Conservation (phyloP, 192 early-diverging fungal species). For the Mortierella claussenii region DNA sequence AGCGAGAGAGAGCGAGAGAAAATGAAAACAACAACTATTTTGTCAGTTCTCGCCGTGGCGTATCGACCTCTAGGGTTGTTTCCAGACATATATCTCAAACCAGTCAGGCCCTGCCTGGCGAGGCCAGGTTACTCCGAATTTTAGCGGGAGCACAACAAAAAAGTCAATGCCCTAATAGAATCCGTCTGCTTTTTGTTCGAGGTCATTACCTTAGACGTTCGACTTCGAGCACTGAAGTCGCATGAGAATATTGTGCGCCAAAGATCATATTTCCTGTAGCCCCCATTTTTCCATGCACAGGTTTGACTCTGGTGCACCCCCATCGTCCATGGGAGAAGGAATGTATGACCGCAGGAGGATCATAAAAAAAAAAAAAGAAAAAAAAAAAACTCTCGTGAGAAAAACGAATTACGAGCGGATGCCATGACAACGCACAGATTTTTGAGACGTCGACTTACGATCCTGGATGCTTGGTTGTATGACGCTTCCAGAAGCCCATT, state of each 20-base stretch:
- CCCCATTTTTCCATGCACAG: slow-evolving; percentile 53
- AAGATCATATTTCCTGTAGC: slow-evolving; percentile 53
- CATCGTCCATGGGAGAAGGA: too few species aligned
- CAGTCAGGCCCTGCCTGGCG: too few species aligned
- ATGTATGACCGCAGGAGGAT: too few species aligned
- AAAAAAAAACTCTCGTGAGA: too few species aligned
- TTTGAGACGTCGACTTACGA: slow-evolving; percentile 23
- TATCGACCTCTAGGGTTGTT: too few species aligned
- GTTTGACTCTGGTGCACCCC: slow-evolving; percentile 55
- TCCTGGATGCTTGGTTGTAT: slow-evolving; percentile 39
- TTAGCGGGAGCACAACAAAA: background rate
- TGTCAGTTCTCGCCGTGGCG: too few species aligned
- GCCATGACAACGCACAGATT: background rate
- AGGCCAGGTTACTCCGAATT: too few species aligned
- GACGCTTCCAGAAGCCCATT: slow-evolving; percentile 48
- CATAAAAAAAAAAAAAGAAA: too few species aligned
- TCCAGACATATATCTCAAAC: too few species aligned
- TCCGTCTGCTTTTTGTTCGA: background rate
- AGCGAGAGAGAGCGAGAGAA: too few species aligned
- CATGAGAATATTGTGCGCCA: slow-evolving; percentile 62
- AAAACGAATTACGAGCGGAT: too few species aligned
- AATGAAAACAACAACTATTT: too few species aligned
- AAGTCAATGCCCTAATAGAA: background rate
- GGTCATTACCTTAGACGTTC: slow-evolving; percentile 32
- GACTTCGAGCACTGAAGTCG: slow-evolving; percentile 47